Conservation (phyloP, 164 flowering plant genomes). For the Tetrastigma voinierianum region DNA sequence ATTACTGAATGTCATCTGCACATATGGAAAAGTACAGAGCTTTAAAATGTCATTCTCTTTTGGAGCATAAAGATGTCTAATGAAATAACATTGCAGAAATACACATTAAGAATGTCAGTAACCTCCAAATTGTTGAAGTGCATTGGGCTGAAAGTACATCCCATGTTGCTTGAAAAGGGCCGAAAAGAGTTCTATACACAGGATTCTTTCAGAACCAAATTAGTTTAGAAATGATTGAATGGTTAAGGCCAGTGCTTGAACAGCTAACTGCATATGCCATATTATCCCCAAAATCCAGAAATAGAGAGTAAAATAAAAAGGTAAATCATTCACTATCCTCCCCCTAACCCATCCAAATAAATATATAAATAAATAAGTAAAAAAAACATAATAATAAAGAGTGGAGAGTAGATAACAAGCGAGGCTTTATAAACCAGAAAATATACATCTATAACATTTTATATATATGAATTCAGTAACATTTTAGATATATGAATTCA, state of each 20-base stretch:
- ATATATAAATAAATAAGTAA: neutral
- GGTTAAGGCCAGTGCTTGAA: conserved; percentile 85
- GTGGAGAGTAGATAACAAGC: too few species aligned
- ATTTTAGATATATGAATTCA: too few species aligned
- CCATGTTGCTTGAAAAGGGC: conserved; percentile 60
- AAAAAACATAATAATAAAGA: neutral
- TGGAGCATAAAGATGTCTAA: neutral
- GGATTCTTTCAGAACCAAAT: conserved; percentile 80
- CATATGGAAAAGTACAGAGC: neutral
- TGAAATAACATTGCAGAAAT: neutral
- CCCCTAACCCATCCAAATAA: too few species aligned
- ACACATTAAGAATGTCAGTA: neutral
- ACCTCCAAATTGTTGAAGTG: conserved; percentile 94
- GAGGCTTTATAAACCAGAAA: too few species aligned
- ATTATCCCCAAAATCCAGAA: conserved; percentile 47
- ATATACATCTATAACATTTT: too few species aligned
- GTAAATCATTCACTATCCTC: neutral
- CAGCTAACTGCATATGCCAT: conserved; percentile 77
- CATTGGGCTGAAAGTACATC: conserved; percentile 85
- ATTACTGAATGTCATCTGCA: neutral
- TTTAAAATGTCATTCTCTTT: neutral
- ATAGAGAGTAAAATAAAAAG: neutral
- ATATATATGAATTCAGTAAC: too few species aligned
- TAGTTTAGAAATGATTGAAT: conserved; percentile 75
- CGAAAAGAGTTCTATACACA: conserved; percentile 66